These are phyloP conservation scores for Saccharomyces hybrid DNA, from an alignment of 1,139 yeast genomes.

Conservation along the genomic window DNA sequence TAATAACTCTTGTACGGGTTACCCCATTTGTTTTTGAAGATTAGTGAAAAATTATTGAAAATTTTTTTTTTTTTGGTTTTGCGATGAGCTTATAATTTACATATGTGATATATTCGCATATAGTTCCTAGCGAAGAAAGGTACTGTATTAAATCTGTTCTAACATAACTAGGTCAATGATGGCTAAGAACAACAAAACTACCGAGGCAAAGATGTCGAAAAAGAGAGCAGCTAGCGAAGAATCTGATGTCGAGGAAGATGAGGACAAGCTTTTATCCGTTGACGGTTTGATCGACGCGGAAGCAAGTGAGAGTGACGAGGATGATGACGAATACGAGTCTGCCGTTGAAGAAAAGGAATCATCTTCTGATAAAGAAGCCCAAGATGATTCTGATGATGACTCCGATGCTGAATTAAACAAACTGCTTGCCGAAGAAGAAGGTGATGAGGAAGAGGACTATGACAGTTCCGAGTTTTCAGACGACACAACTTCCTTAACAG, in stretches of 20 bases:
- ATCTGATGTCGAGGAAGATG: slow-evolving; percentile 26
- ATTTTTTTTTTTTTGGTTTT: neutral
- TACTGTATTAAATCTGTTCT: neutral
- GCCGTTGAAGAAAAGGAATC: slow-evolving; percentile 13
- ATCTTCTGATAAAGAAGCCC: slow-evolving; percentile 10
- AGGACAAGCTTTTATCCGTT: slow-evolving; percentile 30
- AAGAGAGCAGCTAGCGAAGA: slow-evolving; percentile 24
- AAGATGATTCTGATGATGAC: slow-evolving; percentile 29
- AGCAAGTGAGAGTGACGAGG: slow-evolving; percentile 17
- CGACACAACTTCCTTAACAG: slow-evolving; percentile 46
- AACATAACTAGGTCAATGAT: neutral
- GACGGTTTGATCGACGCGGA: slow-evolving; percentile 36
- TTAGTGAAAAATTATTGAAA: neutral
- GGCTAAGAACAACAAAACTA: slow-evolving; percentile 10
- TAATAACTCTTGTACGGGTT: neutral
- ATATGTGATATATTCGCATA: neutral
- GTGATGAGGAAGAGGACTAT: slow-evolving; percentile 31
- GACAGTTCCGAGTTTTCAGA: slow-evolving; percentile 28
- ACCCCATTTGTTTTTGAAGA: neutral
- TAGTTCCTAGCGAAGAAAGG: neutral
- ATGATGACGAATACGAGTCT: slow-evolving; percentile 24
- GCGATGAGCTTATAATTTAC: slow-evolving; percentile 6
- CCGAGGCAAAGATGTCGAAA: slow-evolving; percentile 6
- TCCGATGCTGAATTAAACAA: slow-evolving; percentile 58
- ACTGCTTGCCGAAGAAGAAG: slow-evolving; percentile 46